Percentiles rank a stretch among this genome's conserved stretches.
phyloP scores from a whole-genome alignment of 345 rosid genomes.

The Boechera divaricarpa region DNA sequence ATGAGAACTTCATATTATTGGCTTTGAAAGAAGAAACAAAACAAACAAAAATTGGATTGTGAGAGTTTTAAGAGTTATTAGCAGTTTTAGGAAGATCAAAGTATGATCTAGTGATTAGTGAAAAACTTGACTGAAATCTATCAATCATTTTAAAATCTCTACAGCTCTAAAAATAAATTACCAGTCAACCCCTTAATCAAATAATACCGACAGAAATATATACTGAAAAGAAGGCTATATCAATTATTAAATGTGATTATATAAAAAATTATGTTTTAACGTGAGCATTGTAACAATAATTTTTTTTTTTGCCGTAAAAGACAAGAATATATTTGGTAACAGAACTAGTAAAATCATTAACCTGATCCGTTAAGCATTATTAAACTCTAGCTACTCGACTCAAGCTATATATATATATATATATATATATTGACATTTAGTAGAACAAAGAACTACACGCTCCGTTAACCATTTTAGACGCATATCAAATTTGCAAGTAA shows the following conservation, averaged over 20 bases:
- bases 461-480: slow-evolving; percentile 8
- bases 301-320: neutral
- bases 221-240: no score
- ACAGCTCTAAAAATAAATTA: neutral
- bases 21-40: neutral
- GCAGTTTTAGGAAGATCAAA: neutral
- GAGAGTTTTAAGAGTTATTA: neutral
- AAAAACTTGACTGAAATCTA: neutral
- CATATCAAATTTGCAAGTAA: neutral
- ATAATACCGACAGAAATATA: no score
- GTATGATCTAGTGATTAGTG: neutral
- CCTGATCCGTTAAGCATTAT: neutral
- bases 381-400: slow-evolving; percentile 3
- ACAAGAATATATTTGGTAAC: no score
- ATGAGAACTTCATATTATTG: neutral
- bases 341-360: neutral
- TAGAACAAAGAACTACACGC: neutral
- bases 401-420: neutral
- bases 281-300: no score
- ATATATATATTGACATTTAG: no score
- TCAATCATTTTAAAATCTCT: neutral
- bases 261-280: no score
- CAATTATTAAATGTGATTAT: neutral
- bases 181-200: neutral
- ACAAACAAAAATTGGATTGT: neutral